These are phyloP conservation scores for Coemansia sp. DNA, from an alignment of 192 early-diverging fungal species.

Conservation along the genomic window DNA sequence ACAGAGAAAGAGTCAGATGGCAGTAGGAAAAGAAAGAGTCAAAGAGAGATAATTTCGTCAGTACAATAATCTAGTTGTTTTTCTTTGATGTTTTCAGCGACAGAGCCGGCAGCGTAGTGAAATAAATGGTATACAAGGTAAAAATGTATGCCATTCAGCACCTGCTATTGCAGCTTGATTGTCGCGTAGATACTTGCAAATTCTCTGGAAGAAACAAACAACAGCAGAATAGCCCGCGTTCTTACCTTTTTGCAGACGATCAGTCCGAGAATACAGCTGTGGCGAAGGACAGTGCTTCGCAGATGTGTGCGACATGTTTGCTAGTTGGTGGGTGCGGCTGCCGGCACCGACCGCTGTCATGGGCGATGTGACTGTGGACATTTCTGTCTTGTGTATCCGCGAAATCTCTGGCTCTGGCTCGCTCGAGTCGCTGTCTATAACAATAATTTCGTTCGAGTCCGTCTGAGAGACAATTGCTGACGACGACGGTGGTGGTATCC, in stretches of 20 bases:
- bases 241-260: conserved; percentile 18
- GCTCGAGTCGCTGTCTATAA: conserved; percentile 45
- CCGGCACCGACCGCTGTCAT: neutral
- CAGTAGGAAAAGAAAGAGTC: conserved; percentile 6
- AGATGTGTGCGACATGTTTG: conserved; percentile 4
- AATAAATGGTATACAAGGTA: no score
- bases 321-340: neutral
- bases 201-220: neutral
- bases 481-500: conserved; percentile 18
- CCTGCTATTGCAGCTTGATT: neutral
- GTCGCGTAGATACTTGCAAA: neutral
- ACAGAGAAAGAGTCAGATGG: conserved; percentile 1
- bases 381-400: neutral
- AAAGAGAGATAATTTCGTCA: neutral
- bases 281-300: conserved; percentile 22
- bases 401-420: conserved; percentile 26
- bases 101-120: neutral
- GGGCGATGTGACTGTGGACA: conserved; percentile 6
- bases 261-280: conserved; percentile 8
- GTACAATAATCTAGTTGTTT: neutral
- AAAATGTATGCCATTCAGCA: neutral
- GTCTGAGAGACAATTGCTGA: neutral
- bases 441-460: conserved; percentile 29
- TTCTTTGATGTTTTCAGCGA: neutral
- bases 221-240: neutral